Base-by-base conservation (phyloP, 2,329 filamentous ascomycete species). In the Penicillium psychrosexuale region DNA sequence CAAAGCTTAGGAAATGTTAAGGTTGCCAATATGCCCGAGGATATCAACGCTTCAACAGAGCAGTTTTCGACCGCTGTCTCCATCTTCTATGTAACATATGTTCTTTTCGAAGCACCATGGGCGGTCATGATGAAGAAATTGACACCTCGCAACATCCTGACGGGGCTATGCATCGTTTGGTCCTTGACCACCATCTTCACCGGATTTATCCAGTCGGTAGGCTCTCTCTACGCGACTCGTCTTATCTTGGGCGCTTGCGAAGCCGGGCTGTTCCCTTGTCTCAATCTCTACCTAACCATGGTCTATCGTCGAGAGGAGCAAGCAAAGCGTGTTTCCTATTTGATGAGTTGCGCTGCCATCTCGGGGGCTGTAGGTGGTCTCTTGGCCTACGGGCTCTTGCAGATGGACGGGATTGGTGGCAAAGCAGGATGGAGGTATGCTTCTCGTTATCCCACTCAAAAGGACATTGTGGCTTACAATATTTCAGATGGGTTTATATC, bases 61-160 rank as follows among this genome's bases (percentile, higher is more conserved):
- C 68, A 79, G 56, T 80, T 77, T 61, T 77, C 74, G n/a, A 78
- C 68, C 3, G 79, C 77, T 4, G 75, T 80, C 8, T 77, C 76
- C 0, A 76, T 82, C 44, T 81, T 82, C 62, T 82, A 80, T 58
- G 77, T 74, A 9, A 80, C 78, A 9, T 81, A 81, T 50, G 76
- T 82, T 9, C 61, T 74, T 3, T 77, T 80, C 43, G 80, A 82
- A 49, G 74, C 75, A 0, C 79, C 78, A 0, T 75, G 74, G 53
- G 75, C 78, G 1, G 67, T 82, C 27, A 58, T 77, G 6, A 72
- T 82, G 64, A 81, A 82, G 66, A 78, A 76, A 48, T 58, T 78
- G 27, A 77, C 73, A 0, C 77, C 78, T 1, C 68, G 75, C 19
- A 69, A 72, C 28, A 69, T 77, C 24, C 66, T 78, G 13, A 73